Conservation (phyloP, 306 rosid species). For the Lupinus albus region DNA sequence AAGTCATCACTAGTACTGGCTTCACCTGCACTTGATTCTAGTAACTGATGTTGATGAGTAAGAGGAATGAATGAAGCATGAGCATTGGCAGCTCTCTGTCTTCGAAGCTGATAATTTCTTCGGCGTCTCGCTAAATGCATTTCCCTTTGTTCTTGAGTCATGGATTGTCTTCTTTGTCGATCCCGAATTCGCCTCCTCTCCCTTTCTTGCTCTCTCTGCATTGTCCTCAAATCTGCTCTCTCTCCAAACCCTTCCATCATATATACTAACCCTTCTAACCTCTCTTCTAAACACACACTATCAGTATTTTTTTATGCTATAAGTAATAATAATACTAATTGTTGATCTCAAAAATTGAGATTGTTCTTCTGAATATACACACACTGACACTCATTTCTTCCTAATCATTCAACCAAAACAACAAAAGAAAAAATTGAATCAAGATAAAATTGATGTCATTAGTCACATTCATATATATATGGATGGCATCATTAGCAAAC, state of each 20-base stretch:
- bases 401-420: slow-evolving; percentile 2
- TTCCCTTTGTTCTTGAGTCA: slow-evolving; percentile 83
- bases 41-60: slow-evolving; percentile 16
- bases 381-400: slow-evolving; percentile 14
- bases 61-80: slow-evolving; percentile 29
- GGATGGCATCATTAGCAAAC: neutral
- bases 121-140: slow-evolving; percentile 83
- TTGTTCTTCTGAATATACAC: neutral
- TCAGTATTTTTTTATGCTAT: neutral
- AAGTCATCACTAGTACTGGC: slow-evolving; percentile 47
- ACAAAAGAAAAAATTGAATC: slow-evolving; percentile 22
- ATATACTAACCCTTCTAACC: slow-evolving; percentile 18
- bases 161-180: slow-evolving; percentile 73
- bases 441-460: neutral
- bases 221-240: slow-evolving; percentile 43
- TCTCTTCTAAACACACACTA: slow-evolving; percentile 7
- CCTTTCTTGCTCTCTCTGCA: slow-evolving; percentile 70
- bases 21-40: slow-evolving; percentile 49
- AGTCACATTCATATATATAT: slow-evolving; percentile 14
- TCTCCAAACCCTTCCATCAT: slow-evolving; percentile 43
- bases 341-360: slow-evolving; percentile 7
- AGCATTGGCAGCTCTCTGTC: slow-evolving; percentile 60
- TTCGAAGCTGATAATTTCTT: slow-evolving; percentile 73
- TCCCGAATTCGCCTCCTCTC: slow-evolving; percentile 79
- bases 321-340: neutral